Conservation (phyloP, 192 early-diverging fungal species). For the Ambispora gerdemannii region DNA sequence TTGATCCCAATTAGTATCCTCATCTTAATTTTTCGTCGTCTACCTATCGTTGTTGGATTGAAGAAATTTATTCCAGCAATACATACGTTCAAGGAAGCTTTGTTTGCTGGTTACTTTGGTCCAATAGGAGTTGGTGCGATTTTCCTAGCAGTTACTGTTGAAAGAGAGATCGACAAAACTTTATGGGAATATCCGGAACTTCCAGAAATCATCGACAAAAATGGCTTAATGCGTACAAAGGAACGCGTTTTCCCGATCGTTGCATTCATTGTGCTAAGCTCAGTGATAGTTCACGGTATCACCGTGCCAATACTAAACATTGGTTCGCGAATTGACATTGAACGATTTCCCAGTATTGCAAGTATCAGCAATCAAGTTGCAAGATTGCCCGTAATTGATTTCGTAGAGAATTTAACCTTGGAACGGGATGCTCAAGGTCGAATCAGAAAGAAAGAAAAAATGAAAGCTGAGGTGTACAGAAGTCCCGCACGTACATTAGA, state of each 20-base stretch:
- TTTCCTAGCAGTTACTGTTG: constrained; percentile 38
- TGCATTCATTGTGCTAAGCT: constrained; percentile 72
- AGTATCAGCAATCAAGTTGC: constrained; percentile 23
- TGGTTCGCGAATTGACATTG: constrained; percentile 15
- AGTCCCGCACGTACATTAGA: neutral
- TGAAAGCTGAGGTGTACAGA: neutral
- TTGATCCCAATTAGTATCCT: constrained; percentile 54
- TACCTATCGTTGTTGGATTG: constrained; percentile 61
- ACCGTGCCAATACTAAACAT: constrained; percentile 55
- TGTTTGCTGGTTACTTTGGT: constrained; percentile 88
- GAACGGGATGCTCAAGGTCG: neutral
- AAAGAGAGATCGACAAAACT: constrained; percentile 4
- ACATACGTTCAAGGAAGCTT: constrained; percentile 65
- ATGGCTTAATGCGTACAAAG: neutral
- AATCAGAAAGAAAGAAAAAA: constrained; percentile 12
- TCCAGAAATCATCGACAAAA: neutral
- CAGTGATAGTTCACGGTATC: constrained; percentile 79
- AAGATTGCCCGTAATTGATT: constrained; percentile 21
- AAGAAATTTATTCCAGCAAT: constrained; percentile 66
- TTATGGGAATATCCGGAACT: neutral
- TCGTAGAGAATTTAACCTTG: constrained; percentile 12
- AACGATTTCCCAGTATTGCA: constrained; percentile 22
- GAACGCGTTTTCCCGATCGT: constrained; percentile 53
- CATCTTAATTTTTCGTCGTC: constrained; percentile 65
- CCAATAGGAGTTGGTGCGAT: constrained; percentile 67